These are phyloP conservation scores for Glycine tomentella DNA, from an alignment of 306 rosid species.

Conservation along the genomic window DNA sequence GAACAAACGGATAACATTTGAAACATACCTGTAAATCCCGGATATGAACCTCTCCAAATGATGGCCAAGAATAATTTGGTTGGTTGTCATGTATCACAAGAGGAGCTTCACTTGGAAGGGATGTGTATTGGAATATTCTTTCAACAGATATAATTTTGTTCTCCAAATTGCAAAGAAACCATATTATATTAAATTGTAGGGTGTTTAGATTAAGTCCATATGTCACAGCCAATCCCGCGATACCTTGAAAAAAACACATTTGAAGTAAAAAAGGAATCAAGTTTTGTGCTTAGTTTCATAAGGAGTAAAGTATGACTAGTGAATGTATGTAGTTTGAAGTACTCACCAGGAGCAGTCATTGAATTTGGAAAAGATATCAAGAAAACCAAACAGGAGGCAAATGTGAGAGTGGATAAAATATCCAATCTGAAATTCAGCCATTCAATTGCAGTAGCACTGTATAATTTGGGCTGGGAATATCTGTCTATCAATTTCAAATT, in stretches of 20 bases:
- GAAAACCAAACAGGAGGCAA: constrained; percentile 71
- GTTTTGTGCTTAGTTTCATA: constrained; percentile 11
- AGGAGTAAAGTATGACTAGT: constrained; percentile 15
- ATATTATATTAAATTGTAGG: constrained; percentile 57
- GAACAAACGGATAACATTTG: constrained; percentile 15
- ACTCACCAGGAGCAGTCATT: constrained; percentile 69
- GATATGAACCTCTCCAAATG: constrained; percentile 74
- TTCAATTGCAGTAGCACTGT: constrained; percentile 66
- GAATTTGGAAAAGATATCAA: constrained; percentile 75
- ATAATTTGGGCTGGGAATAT: constrained; percentile 70
- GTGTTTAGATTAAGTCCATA: constrained; percentile 75
- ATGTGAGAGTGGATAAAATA: constrained; percentile 65
- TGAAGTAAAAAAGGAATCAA: not conserved
- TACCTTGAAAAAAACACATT: constrained; percentile 51
- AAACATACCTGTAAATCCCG: constrained; percentile 71
- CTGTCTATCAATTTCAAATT: constrained; percentile 73
- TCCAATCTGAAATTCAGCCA: constrained; percentile 82
- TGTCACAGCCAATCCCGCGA: constrained; percentile 88
- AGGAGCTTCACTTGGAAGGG: constrained; percentile 79
- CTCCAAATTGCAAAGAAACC: constrained; percentile 74
- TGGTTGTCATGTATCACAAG: constrained; percentile 62
- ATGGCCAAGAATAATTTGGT: constrained; percentile 76
- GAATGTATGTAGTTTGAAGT: constrained; percentile 10
- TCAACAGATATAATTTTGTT: constrained; percentile 88
- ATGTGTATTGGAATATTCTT: constrained; percentile 78